A percentile compares a stretch with the other conserved stretches of the same genome.
phyloP scores from a whole-genome alignment of 768 basidiomycete genomes.

The Lyophyllum shimeji region DNA sequence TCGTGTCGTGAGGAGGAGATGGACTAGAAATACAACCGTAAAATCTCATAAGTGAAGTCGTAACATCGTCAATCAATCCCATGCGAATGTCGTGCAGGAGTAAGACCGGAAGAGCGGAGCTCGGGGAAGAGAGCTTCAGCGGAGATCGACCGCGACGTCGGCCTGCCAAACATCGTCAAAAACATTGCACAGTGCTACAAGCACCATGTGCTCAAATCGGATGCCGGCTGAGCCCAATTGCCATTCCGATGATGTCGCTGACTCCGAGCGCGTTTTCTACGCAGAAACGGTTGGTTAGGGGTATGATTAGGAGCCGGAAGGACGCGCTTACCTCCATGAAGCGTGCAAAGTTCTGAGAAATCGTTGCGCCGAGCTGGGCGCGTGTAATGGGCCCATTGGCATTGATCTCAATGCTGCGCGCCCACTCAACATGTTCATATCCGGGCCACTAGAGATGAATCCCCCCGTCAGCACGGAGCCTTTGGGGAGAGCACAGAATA shows the following conservation, averaged over 20 bases:
- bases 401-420: constrained; percentile 34
- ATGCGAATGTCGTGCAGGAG: too few relatives aligned
- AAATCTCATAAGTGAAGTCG: too few relatives aligned
- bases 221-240: constrained; percentile 33
- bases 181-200: constrained; percentile 41
- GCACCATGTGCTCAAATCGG: constrained; percentile 40
- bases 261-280: constrained; percentile 30
- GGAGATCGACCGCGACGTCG: constrained; percentile 42
- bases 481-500: too few relatives aligned
- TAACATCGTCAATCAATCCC: too few relatives aligned
- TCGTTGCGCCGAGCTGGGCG: constrained; percentile 35
- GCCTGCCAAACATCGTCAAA: constrained; percentile 50
- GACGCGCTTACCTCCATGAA: constrained; percentile 37
- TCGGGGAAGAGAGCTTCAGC: constrained; percentile 7
- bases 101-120: too few relatives aligned
- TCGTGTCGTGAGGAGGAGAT: too few relatives aligned
- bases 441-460: constrained; percentile 60
- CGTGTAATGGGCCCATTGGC: constrained; percentile 37
- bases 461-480: too few relatives aligned
- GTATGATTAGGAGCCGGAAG: not conserved
- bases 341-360: constrained; percentile 35
- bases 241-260: constrained; percentile 29
- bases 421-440: constrained; percentile 41
- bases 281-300: too few relatives aligned
- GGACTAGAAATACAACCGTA: too few relatives aligned